Evolutionary conservation across 176 grass and related monocot genomes (phyloP).

Genomic region (Puccinellia tenuiflora): DNA sequence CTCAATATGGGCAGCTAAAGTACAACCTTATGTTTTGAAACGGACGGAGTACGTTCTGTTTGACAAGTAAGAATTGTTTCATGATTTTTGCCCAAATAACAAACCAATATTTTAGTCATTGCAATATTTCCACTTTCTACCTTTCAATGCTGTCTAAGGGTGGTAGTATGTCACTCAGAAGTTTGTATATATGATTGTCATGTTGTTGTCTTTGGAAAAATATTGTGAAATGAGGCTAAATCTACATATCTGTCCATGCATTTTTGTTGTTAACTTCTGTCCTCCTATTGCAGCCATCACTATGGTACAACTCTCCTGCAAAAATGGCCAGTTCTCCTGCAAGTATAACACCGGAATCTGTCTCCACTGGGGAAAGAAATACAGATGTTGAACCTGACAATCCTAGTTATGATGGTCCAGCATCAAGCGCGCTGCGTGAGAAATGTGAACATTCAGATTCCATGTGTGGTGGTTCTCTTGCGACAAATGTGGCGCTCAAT

Average conservation of each 20-base stretch:
- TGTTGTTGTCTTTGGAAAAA: background rate
- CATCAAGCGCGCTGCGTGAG: background rate
- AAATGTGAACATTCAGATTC: background rate
- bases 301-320: slow-evolving; percentile 23
- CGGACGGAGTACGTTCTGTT: background rate
- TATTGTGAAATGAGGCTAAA: background rate
- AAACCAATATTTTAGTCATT: background rate
- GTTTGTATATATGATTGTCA: background rate
- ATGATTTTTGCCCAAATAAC: background rate
- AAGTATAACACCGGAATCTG: background rate
- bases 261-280: background rate
- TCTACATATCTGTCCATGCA: background rate
- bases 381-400: background rate
- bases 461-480: background rate
- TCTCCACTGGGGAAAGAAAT: background rate
- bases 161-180: background rate
- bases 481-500: background rate
- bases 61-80: background rate
- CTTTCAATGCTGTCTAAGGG: background rate
- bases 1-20: background rate
- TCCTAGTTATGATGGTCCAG: background rate
- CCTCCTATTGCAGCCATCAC: slow-evolving; percentile 3
- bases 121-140: background rate
- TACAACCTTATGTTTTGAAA: background rate
- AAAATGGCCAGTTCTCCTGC: background rate